phyloP scores from a whole-genome alignment of 1,284 basidiomycete genomes.

The Tremellales sp. region DNA sequence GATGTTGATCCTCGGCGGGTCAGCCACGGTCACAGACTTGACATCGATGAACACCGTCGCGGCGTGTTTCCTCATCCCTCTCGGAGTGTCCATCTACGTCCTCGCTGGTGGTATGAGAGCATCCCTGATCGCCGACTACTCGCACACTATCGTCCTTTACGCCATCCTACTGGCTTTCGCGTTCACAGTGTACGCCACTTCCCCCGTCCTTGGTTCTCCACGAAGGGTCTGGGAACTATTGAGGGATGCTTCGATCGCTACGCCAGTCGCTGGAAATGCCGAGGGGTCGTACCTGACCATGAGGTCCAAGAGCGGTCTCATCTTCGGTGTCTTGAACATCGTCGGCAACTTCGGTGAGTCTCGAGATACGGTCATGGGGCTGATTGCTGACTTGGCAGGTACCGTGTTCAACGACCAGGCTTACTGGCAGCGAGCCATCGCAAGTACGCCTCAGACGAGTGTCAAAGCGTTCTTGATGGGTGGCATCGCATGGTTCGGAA shows the following conservation, averaged over 20 bases:
- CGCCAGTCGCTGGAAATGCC: slow-evolving; percentile 59
- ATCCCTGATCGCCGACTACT: slow-evolving; percentile 55
- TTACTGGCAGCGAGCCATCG: slow-evolving; percentile 76
- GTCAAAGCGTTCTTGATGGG: slow-evolving; percentile 85
- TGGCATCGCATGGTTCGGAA: slow-evolving; percentile 83
- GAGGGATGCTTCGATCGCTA: slow-evolving; percentile 45
- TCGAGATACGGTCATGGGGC: not conserved
- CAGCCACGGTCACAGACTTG: slow-evolving; percentile 70
- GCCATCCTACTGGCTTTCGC: slow-evolving; percentile 60
- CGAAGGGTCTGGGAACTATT: slow-evolving; percentile 57
- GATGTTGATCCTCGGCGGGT: slow-evolving; percentile 62
- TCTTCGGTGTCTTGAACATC: slow-evolving; percentile 83
- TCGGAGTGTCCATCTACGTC: slow-evolving; percentile 51
- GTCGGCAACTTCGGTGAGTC: slow-evolving; percentile 22
- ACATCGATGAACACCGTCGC: slow-evolving; percentile 80
- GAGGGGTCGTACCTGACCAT: slow-evolving; percentile 68
- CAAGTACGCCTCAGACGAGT: slow-evolving; percentile 71
- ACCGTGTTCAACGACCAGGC: slow-evolving; percentile 56
- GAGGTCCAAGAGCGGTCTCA: slow-evolving; percentile 71
- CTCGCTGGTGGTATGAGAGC: slow-evolving; percentile 54
- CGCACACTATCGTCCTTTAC: slow-evolving; percentile 75
- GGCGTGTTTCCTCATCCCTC: slow-evolving; percentile 63
- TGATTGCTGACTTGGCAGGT: slow-evolving; percentile 51
- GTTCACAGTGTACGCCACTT: slow-evolving; percentile 68
- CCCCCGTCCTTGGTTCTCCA: slow-evolving; percentile 55